phyloP scores from a whole-genome alignment of 2,329 filamentous ascomycete species.

The Neofusicoccum ribis region DNA sequence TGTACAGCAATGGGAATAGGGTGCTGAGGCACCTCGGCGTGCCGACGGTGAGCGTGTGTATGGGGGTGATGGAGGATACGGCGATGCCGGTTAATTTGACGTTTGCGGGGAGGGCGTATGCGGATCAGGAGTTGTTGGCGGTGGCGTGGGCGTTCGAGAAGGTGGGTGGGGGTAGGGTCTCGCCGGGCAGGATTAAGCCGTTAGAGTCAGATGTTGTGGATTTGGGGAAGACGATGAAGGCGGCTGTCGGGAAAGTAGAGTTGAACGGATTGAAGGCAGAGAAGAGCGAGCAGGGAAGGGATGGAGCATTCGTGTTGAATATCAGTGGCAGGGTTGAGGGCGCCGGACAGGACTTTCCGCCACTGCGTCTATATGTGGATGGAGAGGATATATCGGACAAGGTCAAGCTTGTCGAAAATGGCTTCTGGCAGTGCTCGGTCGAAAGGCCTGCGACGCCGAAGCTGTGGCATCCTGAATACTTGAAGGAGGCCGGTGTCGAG shows the following conservation, averaged over 20 bases:
- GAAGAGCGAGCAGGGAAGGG: background rate
- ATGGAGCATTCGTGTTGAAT: background rate
- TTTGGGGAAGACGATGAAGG: background rate
- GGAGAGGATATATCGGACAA: background rate
- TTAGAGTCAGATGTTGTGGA: background rate
- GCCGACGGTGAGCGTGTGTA: conserved; percentile 51
- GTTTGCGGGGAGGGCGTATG: conserved; percentile 49
- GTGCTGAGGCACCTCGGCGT: conserved; percentile 54
- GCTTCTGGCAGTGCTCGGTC: background rate
- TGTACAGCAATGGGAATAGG: conserved; percentile 53
- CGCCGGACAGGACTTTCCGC: conserved; percentile 18
- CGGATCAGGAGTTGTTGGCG: conserved; percentile 37
- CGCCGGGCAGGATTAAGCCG: conserved; percentile 20
- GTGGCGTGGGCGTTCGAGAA: conserved; percentile 29
- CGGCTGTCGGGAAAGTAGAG: no score
- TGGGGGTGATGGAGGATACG: conserved; percentile 49
- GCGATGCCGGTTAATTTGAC: conserved; percentile 53
- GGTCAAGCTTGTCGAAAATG: background rate
- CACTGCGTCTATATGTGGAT: conserved; percentile 15
- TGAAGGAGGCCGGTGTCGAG: background rate
- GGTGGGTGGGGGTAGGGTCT: background rate
- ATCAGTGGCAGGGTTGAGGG: background rate
- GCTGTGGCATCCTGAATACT: background rate
- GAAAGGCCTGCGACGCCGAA: background rate
- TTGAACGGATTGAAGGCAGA: background rate